phyloP scores from a whole-genome alignment of 768 basidiomycete genomes.

The Megacollybia marginata region DNA sequence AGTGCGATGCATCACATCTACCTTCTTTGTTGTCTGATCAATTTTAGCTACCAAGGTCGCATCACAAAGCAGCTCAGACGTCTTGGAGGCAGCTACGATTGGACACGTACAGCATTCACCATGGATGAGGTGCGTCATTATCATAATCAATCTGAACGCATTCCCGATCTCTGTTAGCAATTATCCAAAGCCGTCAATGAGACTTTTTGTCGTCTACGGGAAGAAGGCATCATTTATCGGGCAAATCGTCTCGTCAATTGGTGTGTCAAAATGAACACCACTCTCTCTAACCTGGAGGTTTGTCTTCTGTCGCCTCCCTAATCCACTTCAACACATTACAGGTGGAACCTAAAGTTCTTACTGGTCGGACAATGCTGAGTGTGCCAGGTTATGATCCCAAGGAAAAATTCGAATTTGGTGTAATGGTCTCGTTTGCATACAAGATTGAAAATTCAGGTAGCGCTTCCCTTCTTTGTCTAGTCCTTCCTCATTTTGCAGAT shows the following conservation, averaged over 20 bases:
- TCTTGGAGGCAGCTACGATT: constrained; percentile 91
- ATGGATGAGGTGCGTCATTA: constrained; percentile 68
- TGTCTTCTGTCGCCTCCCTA: constrained; percentile 3
- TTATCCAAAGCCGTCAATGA: constrained; percentile 86
- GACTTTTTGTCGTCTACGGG: constrained; percentile 85
- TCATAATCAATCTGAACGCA: not conserved
- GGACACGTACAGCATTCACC: constrained; percentile 92
- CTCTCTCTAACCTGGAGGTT: constrained; percentile 95
- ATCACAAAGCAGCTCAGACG: constrained; percentile 86
- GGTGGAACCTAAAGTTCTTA: constrained; percentile 90
- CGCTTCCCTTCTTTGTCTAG: constrained; percentile 9
- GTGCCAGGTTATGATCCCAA: constrained; percentile 95
- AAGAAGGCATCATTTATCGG: constrained; percentile 88
- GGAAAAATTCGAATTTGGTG: constrained; percentile 96
- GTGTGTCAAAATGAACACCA: constrained; percentile 95
- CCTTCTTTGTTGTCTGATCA: not conserved
- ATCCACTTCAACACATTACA: constrained; percentile 16
- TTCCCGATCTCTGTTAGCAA: constrained; percentile 27
- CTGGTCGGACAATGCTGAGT: constrained; percentile 75
- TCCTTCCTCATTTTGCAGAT: constrained; percentile 33
- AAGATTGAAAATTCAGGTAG: constrained; percentile 77
- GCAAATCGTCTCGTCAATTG: constrained; percentile 97
- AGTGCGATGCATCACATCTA: constrained; percentile 44
- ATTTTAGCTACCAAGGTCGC: constrained; percentile 75
- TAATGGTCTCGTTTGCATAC: constrained; percentile 94